Base-by-base conservation (phyloP, 169 alveolate genomes). In the Cryptosporidium canis region DNA sequence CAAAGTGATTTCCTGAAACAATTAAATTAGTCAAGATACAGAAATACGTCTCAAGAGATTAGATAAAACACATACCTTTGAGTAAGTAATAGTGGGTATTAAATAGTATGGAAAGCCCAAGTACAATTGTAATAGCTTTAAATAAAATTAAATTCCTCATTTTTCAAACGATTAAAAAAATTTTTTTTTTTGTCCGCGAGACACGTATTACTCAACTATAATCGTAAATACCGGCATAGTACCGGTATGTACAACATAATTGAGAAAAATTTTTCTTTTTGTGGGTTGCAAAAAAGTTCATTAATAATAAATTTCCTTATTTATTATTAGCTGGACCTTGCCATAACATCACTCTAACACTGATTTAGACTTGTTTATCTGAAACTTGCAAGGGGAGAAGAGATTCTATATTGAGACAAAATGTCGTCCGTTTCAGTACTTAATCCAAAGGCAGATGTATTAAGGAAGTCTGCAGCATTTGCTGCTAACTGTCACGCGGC, bases 401-500 rank as follows among this genome's bases (percentile, higher is more conserved):
- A 31, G 6, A 9, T 61, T 9, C 33, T 5, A 24, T 5, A 21
- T 47, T 51, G 41, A 71, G 64, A 21, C 48, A 55, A 35, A 24
- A 77, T 77, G 87, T 55, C 87, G 29, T 77, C 87, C 14, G 72
- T 77, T 83, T 90, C 90, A 45, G 91, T 95, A 31, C 91, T 98
- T 56, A 98, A 98, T 92, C 92, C 96, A 44, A 96, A 96, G 92
- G 99, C 99, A 55, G 99, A 98, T 83, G 96, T 97, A 84, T 94
- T 98, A 66, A 96, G 97, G 83, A 94, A 98, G 72, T 94, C 97
- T 11, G 96, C 97, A 61, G 99, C 99, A 29, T 93, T 98, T 48
- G 96, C 97, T 18, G 98, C 98, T 85, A 98, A 98, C 92, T 93
- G 96, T 67, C 95, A 96, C 83, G 99, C 99, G 0, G 99, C 99